Evolutionary conservation across 1,284 basidiomycete genomes (phyloP).

Genomic region (Cystobasidium pallidum): DNA sequence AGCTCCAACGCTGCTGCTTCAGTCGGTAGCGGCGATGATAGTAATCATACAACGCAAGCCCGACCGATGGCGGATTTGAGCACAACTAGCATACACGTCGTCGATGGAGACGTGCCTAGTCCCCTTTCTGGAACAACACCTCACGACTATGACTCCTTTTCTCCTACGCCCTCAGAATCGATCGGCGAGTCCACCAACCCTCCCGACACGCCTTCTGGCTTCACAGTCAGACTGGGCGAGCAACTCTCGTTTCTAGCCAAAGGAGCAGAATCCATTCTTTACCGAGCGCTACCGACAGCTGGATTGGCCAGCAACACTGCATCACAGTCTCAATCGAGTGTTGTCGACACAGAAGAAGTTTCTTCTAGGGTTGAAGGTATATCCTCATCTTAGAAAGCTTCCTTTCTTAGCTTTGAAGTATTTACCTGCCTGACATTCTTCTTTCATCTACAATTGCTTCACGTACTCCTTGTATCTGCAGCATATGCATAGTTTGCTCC

Average conservation of each 20-base stretch:
- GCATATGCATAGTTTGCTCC: too few species aligned
- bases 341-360: slow-evolving; percentile 2
- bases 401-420: too few species aligned
- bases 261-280: neutral
- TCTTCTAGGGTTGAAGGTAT: neutral
- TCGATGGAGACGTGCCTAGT: slow-evolving; percentile 13
- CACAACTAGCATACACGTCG: slow-evolving; percentile 2
- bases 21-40: neutral
- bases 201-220: neutral
- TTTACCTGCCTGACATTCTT: neutral
- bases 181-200: neutral
- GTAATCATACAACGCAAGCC: neutral
- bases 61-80: neutral
- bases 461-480: neutral
- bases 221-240: neutral
- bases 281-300: neutral
- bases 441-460: neutral
- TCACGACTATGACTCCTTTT: neutral
- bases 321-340: slow-evolving; percentile 9
- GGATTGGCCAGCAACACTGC: slow-evolving; percentile 4
- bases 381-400: neutral
- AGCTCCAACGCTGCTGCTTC: neutral
- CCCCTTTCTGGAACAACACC: slow-evolving; percentile 6
- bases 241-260: neutral
- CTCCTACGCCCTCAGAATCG: slow-evolving; percentile 4